phyloP scores from a whole-genome alignment of 2,329 filamentous ascomycete genomes.

The Talaromyces sp. region DNA sequence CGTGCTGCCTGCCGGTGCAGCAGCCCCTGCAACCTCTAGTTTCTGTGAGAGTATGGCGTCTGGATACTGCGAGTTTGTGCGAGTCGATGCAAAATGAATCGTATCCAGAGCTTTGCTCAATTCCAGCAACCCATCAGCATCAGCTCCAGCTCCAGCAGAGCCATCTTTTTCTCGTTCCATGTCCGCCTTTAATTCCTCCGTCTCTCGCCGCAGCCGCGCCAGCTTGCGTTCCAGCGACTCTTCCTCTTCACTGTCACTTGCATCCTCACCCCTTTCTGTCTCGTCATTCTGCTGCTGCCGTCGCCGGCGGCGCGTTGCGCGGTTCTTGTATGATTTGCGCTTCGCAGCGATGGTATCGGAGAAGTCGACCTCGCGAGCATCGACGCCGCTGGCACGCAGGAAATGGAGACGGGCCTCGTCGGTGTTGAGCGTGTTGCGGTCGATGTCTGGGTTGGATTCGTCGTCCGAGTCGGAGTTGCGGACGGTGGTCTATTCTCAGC shows the following conservation, averaged over 20 bases:
- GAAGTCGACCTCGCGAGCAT: conserved; percentile 76
- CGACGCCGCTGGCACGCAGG: conserved; percentile 61
- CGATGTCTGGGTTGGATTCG: conserved; percentile 60
- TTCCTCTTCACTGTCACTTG: conserved; percentile 67
- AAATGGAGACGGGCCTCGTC: conserved; percentile 78
- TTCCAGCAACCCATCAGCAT: conserved; percentile 57
- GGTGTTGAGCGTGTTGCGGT: conserved; percentile 68
- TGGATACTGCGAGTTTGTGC: conserved; percentile 14
- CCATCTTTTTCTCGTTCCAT: conserved; percentile 48
- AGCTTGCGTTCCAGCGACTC: conserved; percentile 75
- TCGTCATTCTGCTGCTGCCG: conserved; percentile 42
- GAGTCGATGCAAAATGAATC: conserved; percentile 36
- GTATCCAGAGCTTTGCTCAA: conserved; percentile 68
- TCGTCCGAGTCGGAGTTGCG: conserved; percentile 53
- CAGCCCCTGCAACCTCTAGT: conserved; percentile 15
- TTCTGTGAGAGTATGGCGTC: conserved; percentile 32
- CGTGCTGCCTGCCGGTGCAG: conserved; percentile 1
- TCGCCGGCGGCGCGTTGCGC: conserved; percentile 54
- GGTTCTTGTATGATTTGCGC: conserved; percentile 75
- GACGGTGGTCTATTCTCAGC: conserved; percentile 44
- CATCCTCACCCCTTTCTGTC: conserved; percentile 62
- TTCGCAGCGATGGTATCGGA: conserved; percentile 82
- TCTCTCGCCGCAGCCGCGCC: conserved; percentile 74
- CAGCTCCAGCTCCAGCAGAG: conserved; percentile 41
- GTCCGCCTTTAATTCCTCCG: conserved; percentile 64